phyloP scores from a whole-genome alignment of 805 yeast genomes.

The Kazachstania bromeliacearum region DNA sequence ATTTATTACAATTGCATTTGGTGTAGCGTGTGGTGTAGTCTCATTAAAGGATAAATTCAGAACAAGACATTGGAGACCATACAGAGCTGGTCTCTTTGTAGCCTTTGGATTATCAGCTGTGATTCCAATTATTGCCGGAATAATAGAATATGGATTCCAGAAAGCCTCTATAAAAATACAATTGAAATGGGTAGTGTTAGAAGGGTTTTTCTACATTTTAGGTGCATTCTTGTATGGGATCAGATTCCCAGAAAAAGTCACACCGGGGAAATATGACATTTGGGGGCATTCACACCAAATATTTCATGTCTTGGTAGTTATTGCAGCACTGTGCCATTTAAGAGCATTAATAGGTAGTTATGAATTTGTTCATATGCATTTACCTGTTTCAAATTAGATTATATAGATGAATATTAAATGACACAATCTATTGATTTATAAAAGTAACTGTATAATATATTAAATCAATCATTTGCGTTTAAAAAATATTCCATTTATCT shows the following conservation, averaged over 20 bases:
- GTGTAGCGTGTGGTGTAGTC: slow-evolving; percentile 49
- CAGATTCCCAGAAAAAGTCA: slow-evolving; percentile 64
- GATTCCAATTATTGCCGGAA: slow-evolving; percentile 56
- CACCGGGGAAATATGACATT: slow-evolving; percentile 56
- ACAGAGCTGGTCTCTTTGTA: slow-evolving; percentile 70
- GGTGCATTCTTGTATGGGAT: slow-evolving; percentile 78
- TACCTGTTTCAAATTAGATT: no score
- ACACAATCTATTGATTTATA: no score
- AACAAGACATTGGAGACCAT: slow-evolving; percentile 62
- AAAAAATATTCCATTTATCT: no score
- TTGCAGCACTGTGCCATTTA: slow-evolving; percentile 70
- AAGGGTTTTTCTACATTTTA: slow-evolving; percentile 62
- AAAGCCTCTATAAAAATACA: slow-evolving; percentile 45
- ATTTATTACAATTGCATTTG: slow-evolving; percentile 43
- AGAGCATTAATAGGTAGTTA: slow-evolving; percentile 52
- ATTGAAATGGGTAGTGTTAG: slow-evolving; percentile 52
- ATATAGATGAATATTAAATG: no score
- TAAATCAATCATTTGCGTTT: no score
- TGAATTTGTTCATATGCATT: slow-evolving; percentile 34
- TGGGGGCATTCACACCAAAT: slow-evolving; percentile 81
- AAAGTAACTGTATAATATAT: no score
- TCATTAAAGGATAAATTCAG: slow-evolving; percentile 61
- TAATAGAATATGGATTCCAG: slow-evolving; percentile 37
- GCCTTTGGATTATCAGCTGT: slow-evolving; percentile 71
- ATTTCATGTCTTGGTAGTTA: slow-evolving; percentile 67